Base-by-base conservation (phyloP, 1,284 basidiomycete genomes). In the Entoloma clypeatum region DNA sequence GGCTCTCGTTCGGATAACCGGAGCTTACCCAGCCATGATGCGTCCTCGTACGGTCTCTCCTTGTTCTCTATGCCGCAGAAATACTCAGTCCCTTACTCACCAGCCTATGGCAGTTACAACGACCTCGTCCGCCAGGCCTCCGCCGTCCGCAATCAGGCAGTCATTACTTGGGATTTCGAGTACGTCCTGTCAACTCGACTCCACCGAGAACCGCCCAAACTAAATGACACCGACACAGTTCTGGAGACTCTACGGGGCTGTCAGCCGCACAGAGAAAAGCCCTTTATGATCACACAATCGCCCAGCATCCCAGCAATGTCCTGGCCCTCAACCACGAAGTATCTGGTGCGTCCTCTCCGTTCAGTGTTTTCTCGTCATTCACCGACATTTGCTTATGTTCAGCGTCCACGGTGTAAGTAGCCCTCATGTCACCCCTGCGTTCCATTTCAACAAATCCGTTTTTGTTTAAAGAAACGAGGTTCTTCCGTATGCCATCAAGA, bases 241-340 rank as follows among this genome's bases (percentile, higher is more conserved):
- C 71, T 26, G 68, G 67, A 57, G 69, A 45, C 24, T 48, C 49
- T 8, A 10, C 27, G 24, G 48, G 49, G 4, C 39, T 44, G 8
- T 43, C 44, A 18, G 28, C 36, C 13, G 39, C 40, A 2, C 19
- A 45, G 21, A 50, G 46, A 23, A 25, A 50, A 18, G 28, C 27
- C 13, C 10, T 17, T 10, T 50, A 50, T 26, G 47, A 46, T 14
- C 10, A 43, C 0, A 5, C 43, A 4, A 58, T 68, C 4, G 46
- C 48, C 5, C 9, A 47, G 6, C 63, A 59, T 35, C 70, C 72
- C 3, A 54, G 45, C 32, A 71, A 56, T 19, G 58, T 71, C 28
- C 52, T 74, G 19, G 55, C 72, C 1, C 58, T 75, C 19, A 71
- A 74, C 44, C 71, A 74, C 46, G 68, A 72, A 48, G 60, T 62